Evolutionary conservation across 1,284 basidiomycete genomes (phyloP).

Genomic region (Malassezia pachydermatis): DNA sequence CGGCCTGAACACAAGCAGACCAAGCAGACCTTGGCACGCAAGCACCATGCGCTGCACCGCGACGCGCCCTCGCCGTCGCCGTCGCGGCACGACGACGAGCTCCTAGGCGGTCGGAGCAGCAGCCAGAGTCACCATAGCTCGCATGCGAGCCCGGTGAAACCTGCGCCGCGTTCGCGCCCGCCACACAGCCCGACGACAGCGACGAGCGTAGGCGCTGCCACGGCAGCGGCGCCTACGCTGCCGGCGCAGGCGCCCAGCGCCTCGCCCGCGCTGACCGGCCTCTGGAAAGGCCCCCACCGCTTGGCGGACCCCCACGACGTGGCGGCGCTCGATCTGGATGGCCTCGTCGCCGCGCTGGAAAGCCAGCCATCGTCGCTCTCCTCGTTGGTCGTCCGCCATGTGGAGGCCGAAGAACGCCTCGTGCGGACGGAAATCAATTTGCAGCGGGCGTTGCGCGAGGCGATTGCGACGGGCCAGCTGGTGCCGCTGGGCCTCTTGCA

Average conservation of each 20-base stretch:
- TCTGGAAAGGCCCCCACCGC: slow-evolving; percentile 31
- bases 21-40: background rate
- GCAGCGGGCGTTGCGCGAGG: slow-evolving; percentile 49
- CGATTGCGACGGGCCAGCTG: slow-evolving; percentile 48
- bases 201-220: background rate
- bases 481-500: slow-evolving; percentile 48
- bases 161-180: background rate
- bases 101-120: no score
- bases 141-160: no score
- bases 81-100: no score
- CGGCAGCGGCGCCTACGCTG: background rate
- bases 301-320: slow-evolving; percentile 44
- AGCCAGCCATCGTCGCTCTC: slow-evolving; percentile 48
- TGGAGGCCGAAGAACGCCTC: slow-evolving; percentile 52
- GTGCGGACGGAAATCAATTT: slow-evolving; percentile 51
- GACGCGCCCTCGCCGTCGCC: background rate
- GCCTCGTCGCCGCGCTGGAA: slow-evolving; percentile 51
- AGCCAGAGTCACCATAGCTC: no score
- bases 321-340: slow-evolving; percentile 50
- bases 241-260: background rate
- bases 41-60: no score
- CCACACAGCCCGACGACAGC: background rate
- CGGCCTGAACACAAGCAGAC: background rate
- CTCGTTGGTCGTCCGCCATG: slow-evolving; percentile 47
- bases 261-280: slow-evolving; percentile 45